Conservation (phyloP, 345 rosid genomes). For the Bruguiera parviflora region DNA sequence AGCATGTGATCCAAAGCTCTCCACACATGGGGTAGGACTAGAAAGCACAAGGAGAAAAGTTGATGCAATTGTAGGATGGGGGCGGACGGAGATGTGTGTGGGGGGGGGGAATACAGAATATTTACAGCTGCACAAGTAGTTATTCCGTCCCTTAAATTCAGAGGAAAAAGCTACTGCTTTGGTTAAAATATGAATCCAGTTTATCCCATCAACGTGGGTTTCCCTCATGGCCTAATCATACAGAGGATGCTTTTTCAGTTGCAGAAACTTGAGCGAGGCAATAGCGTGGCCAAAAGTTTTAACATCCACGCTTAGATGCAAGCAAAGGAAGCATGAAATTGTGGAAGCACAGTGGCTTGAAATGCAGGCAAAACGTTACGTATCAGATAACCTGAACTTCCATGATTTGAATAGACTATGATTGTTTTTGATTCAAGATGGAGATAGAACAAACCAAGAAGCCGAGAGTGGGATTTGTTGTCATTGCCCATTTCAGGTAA, state of each 20-base stretch:
- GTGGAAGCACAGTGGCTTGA: background rate
- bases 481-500: background rate
- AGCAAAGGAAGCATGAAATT: background rate
- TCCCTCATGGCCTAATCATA: background rate
- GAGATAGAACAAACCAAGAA: background rate
- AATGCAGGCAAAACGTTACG: too few species aligned
- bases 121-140: background rate
- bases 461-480: constrained; percentile 12
- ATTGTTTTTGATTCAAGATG: background rate
- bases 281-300: constrained; percentile 12
- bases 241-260: background rate
- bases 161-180: background rate
- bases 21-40: constrained; percentile 17
- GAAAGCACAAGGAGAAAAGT: background rate
- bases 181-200: background rate
- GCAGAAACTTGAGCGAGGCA: background rate
- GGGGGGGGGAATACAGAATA: constrained; percentile 10
- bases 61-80: background rate
- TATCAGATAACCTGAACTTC: too few species aligned
- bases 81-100: background rate
- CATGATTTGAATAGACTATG: background rate
- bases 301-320: background rate
- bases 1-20: constrained; percentile 19
- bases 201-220: constrained; percentile 14
- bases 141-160: background rate